Percentiles rank a stretch among this genome's conserved stretches.
phyloP scores from a whole-genome alignment of 345 rosid species.

The Raphanus sativus region DNA sequence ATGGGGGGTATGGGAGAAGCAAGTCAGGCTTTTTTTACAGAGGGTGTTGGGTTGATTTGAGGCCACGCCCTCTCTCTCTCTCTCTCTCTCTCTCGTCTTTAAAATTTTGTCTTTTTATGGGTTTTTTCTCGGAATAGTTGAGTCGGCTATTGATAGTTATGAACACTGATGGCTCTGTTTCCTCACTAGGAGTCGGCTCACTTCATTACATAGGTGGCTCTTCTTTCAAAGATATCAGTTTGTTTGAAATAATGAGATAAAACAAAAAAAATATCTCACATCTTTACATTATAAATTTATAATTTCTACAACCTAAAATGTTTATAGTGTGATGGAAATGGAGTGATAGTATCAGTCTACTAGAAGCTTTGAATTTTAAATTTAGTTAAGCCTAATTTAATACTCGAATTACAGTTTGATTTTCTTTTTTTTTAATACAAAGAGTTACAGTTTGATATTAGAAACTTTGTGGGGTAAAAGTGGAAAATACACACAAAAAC shows the following conservation, averaged over 20 bases:
- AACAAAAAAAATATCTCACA: neutral
- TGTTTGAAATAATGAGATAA: neutral
- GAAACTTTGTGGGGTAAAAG: neutral
- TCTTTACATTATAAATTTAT: neutral
- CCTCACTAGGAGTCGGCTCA: constrained; percentile 31
- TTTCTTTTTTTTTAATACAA: no score
- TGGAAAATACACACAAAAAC: neutral
- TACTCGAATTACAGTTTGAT: neutral
- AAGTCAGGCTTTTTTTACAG: constrained; percentile 35
- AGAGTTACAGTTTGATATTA: no score
- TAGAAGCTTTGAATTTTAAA: neutral
- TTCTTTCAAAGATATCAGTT: constrained; percentile 20
- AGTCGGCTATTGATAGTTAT: constrained; percentile 40
- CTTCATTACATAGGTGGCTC: constrained; percentile 37
- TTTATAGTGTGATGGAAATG: neutral
- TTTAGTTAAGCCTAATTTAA: neutral
- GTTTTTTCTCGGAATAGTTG: neutral
- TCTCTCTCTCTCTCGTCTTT: constrained; percentile 14
- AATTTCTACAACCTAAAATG: neutral
- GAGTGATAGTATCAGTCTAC: neutral
- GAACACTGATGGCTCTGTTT: constrained; percentile 29
- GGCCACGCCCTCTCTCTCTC: constrained; percentile 25
- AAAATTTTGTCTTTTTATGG: constrained; percentile 23
- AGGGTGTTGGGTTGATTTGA: constrained; percentile 37
- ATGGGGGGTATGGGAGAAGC: constrained; percentile 33